Evolutionary conservation across 2,329 filamentous ascomycete genomes (phyloP), one percentile per base, ranked within the genome.

Genomic region (Cladophialophora yegresii): DNA sequence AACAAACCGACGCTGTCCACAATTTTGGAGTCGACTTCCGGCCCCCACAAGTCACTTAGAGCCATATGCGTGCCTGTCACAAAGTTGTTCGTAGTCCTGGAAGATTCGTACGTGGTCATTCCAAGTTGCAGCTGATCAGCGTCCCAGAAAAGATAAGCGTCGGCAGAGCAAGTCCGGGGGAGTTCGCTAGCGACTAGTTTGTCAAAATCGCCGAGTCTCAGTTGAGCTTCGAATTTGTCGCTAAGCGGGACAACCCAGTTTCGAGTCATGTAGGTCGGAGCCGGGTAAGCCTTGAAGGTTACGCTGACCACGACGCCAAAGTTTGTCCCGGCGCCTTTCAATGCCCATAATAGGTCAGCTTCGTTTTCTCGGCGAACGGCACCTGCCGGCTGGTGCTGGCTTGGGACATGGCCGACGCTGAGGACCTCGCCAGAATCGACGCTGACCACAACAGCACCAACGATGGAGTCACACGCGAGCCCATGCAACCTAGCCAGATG

Each of bases 401-500:
- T 71, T 64, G 85, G 85, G 49, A 87, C 83, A 64, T 67, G 12
- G 26, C 86, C 86, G 33, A 87, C 70, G 70, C 70, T 82, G 26
- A 86, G 32, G n/a, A 84, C 56, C 47, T 81, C 63, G 32, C 80
- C 76, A 40, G 80, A 80, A 0, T 76, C 71, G 59, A 84, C 79
- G 67, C 81, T 82, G 72, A 88, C 80, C 28, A 88, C 12, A 1
- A 88, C 79, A 22, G 83, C 85, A 66, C 86, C 85, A n/a, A 87
- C 72, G 53, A 89, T 83, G 51, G 80, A 72, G 67, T 89, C 86
- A 67, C 84, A 87, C 2, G 84, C 66, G 12, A 89, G 83, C 1
- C 86, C 85, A 67, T 85, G 73, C 8, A 78, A 61, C 63, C 85
- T 78, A 40, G 82, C 71, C n/a, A 87, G 75, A 67, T 87, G 85